Evolutionary conservation across 78 protist genomes (phyloP), one percentile per base, ranked within the genome.

Genomic region (Mantamonas sphyraenae): DNA sequence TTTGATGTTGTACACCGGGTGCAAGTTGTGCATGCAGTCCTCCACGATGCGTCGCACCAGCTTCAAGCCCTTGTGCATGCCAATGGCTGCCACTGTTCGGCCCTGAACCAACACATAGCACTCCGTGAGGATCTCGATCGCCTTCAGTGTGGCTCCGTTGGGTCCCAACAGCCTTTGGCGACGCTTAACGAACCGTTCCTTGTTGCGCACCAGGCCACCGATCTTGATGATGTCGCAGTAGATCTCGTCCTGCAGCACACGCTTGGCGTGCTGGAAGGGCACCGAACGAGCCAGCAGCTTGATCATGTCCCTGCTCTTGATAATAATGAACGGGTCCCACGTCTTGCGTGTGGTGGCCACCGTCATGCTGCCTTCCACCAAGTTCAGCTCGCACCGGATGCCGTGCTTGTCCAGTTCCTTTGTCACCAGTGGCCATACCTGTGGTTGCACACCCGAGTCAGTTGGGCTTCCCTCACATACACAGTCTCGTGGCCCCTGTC

Each of bases 81-180:
- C 99, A 73, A 97, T 94, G 3, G 69, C 68, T 0, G 91, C 19
- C 17, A 97, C 99, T 0, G 99, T 97, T 63, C 88, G 93, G 9
- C 98, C 98, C 59, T 97, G 99, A 9, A 97, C 92, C 34, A 93
- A 51, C 2, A 97, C 78, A 70, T 96, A 96, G 77, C 98, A 90
- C 9, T 69, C 88, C 0, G 99, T 92, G 16, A 97, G 83, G 12
- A 95, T 45, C 67, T 97, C 98, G 19, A 97, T 73, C 12, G 16
- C 74, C 68, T 95, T 92, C n/a, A 95, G 83, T 0, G 99, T 97
- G 22, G 86, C 34, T 3, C 98, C 99, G 61, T 93, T 77, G 30
- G 99, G 97, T 19, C 99, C 99, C 33, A 97, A 61, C 34, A 97
- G 84, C 10, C 99, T 84, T 61, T 97, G 97, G 19, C 99, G 66